Percentiles rank a stretch among this genome's conserved stretches.
Conservation (phyloP, 306 rosid species). For the Malus sieversii region DNA sequence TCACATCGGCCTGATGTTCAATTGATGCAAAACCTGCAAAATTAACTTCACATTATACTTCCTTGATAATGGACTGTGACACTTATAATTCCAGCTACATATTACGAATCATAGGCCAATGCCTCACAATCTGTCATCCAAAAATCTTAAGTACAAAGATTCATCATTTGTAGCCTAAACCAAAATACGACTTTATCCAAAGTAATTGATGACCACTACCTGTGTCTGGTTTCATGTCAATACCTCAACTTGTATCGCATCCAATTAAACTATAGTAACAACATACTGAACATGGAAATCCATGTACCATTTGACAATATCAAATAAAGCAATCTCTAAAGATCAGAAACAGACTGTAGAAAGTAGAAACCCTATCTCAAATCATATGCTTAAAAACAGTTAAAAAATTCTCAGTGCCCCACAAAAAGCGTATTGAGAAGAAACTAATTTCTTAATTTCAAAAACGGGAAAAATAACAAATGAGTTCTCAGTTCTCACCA, state of each 20-base stretch:
- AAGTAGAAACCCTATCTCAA: background rate
- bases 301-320: background rate
- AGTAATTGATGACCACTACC: background rate
- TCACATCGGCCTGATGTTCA: slow-evolving; percentile 60
- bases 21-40: slow-evolving; percentile 48
- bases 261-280: background rate
- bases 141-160: background rate
- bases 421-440: background rate
- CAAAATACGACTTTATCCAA: background rate
- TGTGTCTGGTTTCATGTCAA: background rate
- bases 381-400: background rate
- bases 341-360: no score
- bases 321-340: background rate
- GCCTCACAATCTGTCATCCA: background rate
- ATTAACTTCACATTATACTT: slow-evolving; percentile 12
- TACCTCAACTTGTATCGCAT: background rate
- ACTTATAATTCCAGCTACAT: background rate
- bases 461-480: background rate
- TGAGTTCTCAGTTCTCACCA: slow-evolving; percentile 29
- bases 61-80: background rate
- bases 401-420: background rate
- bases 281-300: background rate
- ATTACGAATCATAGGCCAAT: background rate
- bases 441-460: background rate
- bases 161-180: background rate